phyloP scores from a whole-genome alignment of 2,329 filamentous ascomycete genomes.

The Sarocladiaceae sp. region DNA sequence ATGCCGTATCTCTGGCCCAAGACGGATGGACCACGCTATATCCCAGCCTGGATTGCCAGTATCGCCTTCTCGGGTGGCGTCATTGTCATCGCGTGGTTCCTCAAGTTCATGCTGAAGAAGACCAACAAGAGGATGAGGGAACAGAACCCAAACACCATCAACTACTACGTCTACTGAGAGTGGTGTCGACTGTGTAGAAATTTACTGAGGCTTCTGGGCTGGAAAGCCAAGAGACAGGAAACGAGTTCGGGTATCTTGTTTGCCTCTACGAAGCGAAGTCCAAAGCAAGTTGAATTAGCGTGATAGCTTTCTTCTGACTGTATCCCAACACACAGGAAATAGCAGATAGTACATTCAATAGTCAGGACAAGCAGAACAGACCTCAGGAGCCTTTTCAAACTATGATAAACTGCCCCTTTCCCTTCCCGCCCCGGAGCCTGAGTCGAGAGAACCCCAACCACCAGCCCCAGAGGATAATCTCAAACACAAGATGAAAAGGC shows the following conservation, averaged over 20 bases:
- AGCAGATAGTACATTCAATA: too few species aligned
- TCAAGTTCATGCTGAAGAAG: constrained; percentile 26
- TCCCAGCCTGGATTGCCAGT: constrained; percentile 22
- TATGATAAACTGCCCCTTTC: too few species aligned
- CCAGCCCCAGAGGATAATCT: neutral
- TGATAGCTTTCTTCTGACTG: too few species aligned
- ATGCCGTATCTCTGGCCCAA: constrained; percentile 15
- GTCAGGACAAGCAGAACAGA: too few species aligned
- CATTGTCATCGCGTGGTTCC: constrained; percentile 29
- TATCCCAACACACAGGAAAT: too few species aligned
- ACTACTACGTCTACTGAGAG: constrained; percentile 23
- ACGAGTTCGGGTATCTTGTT: too few species aligned
- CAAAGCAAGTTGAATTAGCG: too few species aligned
- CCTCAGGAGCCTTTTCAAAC: too few species aligned
- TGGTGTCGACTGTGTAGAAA: too few species aligned
- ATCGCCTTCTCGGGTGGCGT: constrained; percentile 30
- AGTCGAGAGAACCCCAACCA: neutral
- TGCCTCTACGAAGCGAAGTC: too few species aligned
- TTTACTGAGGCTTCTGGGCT: too few species aligned
- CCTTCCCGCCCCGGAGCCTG: neutral
- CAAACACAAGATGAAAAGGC: neutral
- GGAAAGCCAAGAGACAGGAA: too few species aligned
- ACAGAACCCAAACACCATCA: constrained; percentile 16
- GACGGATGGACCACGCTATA: constrained; percentile 25
- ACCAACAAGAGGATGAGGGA: constrained; percentile 27